Percentiles rank a stretch among this genome's conserved stretches.
phyloP scores from a whole-genome alignment of 164 flowering plant genomes.

The Dillenia suffruticosa region DNA sequence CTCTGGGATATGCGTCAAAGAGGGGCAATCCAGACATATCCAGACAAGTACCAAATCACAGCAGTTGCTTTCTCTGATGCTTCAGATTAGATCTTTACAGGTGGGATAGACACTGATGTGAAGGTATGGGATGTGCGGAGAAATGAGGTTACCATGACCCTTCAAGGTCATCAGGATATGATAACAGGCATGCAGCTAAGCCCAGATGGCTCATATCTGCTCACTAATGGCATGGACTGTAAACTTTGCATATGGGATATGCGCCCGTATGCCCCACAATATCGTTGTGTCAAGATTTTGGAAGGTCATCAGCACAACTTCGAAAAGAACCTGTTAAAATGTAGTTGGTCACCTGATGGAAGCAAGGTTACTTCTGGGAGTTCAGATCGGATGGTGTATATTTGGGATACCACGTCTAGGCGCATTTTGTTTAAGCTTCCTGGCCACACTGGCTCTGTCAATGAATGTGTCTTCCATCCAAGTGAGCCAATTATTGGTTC shows the following conservation, averaged over 20 bases:
- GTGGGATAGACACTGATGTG: conserved; percentile 87
- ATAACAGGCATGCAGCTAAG: conserved; percentile 93
- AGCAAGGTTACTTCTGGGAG: conserved; percentile 97
- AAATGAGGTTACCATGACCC: conserved; percentile 87
- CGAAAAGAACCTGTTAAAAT: conserved; percentile 91
- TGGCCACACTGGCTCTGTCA: conserved; percentile 95
- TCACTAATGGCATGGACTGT: conserved; percentile 94
- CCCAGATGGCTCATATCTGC: conserved; percentile 98
- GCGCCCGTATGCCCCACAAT: conserved; percentile 98
- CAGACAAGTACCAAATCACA: conserved; percentile 92
- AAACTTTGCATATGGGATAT: conserved; percentile 95
- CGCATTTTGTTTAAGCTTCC: conserved; percentile 90
- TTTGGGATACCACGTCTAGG: conserved; percentile 94
- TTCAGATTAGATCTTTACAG: conserved; percentile 88
- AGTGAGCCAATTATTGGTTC: conserved; percentile 85
- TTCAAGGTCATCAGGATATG: conserved; percentile 89
- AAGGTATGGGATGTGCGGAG: conserved; percentile 95
- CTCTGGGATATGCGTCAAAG: conserved; percentile 97
- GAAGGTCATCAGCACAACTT: conserved; percentile 97
- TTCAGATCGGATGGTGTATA: conserved; percentile 90
- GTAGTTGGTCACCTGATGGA: conserved; percentile 98
- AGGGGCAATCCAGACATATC: conserved; percentile 94
- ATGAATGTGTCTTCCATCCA: conserved; percentile 89
- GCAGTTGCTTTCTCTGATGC: conserved; percentile 94
- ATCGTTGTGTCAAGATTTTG: conserved; percentile 87